Conservation (phyloP, 768 basidiomycete species). For the Macrolepiota dolichaula region DNA sequence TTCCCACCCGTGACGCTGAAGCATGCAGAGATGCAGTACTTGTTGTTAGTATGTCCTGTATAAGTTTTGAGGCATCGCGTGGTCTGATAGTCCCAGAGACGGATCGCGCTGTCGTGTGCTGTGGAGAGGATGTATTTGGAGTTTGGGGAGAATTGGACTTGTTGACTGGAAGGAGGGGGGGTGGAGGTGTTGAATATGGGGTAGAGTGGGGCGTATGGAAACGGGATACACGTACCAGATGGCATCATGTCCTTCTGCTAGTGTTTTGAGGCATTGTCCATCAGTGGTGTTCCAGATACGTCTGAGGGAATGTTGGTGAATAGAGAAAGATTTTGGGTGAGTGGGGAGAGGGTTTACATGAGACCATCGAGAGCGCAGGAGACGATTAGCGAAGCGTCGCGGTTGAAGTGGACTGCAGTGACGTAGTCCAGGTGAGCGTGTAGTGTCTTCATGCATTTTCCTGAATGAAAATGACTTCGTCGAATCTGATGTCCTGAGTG, state of each 20-base stretch:
- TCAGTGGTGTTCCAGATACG: constrained; percentile 94
- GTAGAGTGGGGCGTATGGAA: background rate
- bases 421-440: constrained; percentile 95
- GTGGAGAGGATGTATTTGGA: constrained; percentile 93
- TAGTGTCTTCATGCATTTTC: constrained; percentile 79
- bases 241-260: constrained; percentile 86
- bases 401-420: constrained; percentile 91
- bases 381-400: constrained; percentile 87
- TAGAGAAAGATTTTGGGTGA: background rate
- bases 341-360: constrained; percentile 57
- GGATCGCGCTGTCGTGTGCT: constrained; percentile 88
- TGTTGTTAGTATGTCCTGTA: constrained; percentile 75
- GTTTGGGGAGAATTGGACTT: constrained; percentile 93
- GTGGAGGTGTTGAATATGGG: background rate
- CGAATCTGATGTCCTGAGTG: background rate
- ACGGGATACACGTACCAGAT: constrained; percentile 52
- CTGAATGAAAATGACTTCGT: constrained; percentile 32
- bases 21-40: constrained; percentile 81
- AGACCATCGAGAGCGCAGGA: constrained; percentile 91
- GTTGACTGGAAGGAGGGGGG: constrained; percentile 51
- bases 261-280: constrained; percentile 94
- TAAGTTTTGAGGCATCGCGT: constrained; percentile 91
- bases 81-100: constrained; percentile 94
- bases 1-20: constrained; percentile 84
- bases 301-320: constrained; percentile 36